These are phyloP conservation scores for Chrysochromulina parva DNA, from an alignment of 78 protist genomes.

Conservation along the genomic window DNA sequence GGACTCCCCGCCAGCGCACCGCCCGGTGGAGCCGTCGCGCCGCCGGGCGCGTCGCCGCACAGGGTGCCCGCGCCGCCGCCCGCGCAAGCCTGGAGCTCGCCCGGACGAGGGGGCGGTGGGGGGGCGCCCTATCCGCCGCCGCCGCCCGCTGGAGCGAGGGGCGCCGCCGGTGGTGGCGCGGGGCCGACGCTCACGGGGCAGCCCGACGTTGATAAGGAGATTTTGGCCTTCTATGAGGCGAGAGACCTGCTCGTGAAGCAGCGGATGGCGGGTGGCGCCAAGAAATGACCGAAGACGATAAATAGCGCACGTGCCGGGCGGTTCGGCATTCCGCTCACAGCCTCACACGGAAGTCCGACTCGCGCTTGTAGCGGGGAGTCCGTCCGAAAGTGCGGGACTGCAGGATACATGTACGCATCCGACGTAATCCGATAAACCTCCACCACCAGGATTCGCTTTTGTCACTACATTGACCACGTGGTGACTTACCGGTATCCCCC, in stretches of 20 bases:
- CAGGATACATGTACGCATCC: too few relatives aligned
- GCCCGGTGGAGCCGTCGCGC: neutral
- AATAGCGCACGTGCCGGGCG: too few relatives aligned
- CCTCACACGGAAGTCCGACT: too few relatives aligned
- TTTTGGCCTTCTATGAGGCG: slow-evolving; percentile 39
- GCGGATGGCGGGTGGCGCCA: neutral
- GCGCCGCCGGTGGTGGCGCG: neutral
- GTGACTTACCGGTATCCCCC: too few relatives aligned
- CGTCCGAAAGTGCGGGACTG: too few relatives aligned
- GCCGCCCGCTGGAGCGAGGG: too few relatives aligned
- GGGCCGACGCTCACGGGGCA: slow-evolving; percentile 36
- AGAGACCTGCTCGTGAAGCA: neutral
- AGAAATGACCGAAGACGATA: neutral
- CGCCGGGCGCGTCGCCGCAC: too few relatives aligned
- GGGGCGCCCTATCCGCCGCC: neutral
- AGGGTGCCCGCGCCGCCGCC: neutral
- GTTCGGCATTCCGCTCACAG: too few relatives aligned
- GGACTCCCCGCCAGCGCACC: neutral
- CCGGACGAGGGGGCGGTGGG: neutral
- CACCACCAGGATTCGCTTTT: too few relatives aligned
- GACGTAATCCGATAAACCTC: too few relatives aligned
- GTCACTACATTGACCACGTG: too few relatives aligned
- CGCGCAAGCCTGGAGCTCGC: neutral
- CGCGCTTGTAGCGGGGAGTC: too few relatives aligned
- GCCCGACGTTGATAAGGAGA: slow-evolving; percentile 37